Evolutionary conservation across 176 grass and related monocot genomes (phyloP).

Genomic region (Lolium perenne): DNA sequence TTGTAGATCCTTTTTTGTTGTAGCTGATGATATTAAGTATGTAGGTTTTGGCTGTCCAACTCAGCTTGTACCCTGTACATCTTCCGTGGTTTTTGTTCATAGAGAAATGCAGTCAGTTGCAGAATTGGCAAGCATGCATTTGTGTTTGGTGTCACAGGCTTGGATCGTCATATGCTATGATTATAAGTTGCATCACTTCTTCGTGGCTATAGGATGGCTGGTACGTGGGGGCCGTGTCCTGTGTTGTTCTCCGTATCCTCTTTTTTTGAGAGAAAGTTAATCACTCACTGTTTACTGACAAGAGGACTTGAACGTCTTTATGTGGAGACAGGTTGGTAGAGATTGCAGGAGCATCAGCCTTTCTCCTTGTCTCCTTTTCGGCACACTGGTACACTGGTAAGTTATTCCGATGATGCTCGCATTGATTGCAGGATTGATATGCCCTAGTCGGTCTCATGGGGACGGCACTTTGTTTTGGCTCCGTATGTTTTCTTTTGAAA

Average conservation of each 20-base stretch:
- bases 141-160: background rate
- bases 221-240: slow-evolving; percentile 5
- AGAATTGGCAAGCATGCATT: background rate
- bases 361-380: background rate
- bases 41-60: background rate
- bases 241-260: background rate
- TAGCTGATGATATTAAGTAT: background rate
- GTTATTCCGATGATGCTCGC: slow-evolving; percentile 9
- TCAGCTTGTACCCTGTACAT: slow-evolving; percentile 8
- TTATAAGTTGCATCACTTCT: background rate
- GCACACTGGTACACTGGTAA: slow-evolving; percentile 16
- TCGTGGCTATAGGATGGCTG: background rate
- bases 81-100: background rate
- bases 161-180: background rate
- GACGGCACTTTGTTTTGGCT: slow-evolving; percentile 22
- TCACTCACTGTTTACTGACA: background rate
- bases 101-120: background rate
- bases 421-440: slow-evolving; percentile 40
- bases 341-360: slow-evolving; percentile 11
- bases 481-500: background rate
- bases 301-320: background rate
- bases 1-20: slow-evolving; percentile 9
- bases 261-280: background rate
- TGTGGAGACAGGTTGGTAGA: slow-evolving; percentile 60
- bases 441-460: background rate